Conservation (phyloP, 2,329 filamentous ascomycete genomes). For the Aspergillus sp. region DNA sequence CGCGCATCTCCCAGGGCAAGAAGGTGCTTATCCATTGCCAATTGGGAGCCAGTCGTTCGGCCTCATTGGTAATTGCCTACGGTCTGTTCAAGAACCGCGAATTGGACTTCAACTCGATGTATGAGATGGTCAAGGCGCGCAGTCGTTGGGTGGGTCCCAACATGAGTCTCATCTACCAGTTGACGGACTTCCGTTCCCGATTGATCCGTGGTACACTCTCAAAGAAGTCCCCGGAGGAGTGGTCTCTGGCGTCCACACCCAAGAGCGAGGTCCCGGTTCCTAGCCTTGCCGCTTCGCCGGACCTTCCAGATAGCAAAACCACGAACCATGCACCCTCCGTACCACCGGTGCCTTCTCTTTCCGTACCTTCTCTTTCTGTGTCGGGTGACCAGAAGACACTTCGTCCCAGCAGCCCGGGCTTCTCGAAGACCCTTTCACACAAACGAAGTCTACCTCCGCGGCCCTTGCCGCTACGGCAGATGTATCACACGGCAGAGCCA, state of each 20-base stretch:
- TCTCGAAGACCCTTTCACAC: slow-evolving; percentile 20
- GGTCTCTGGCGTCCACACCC: slow-evolving; percentile 28
- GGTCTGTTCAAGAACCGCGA: slow-evolving; percentile 58
- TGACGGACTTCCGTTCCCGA: slow-evolving; percentile 54
- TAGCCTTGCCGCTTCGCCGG: slow-evolving; percentile 6
- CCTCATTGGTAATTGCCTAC: slow-evolving; percentile 60
- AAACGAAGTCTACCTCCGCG: slow-evolving; percentile 29
- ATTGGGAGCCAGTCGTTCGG: slow-evolving; percentile 58
- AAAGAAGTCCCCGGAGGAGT: slow-evolving; percentile 27
- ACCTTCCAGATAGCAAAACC: slow-evolving; percentile 10
- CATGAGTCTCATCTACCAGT: slow-evolving; percentile 63
- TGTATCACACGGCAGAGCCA: slow-evolving; percentile 19
- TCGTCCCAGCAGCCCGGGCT: slow-evolving; percentile 18
- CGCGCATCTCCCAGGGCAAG: slow-evolving; percentile 51
- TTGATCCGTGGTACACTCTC: slow-evolving; percentile 27
- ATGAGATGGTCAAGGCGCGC: slow-evolving; percentile 56
- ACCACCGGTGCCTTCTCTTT: slow-evolving; percentile 15
- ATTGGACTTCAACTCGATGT: slow-evolving; percentile 58
- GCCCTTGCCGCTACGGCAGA: slow-evolving; percentile 34
- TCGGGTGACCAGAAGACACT: slow-evolving; percentile 19
- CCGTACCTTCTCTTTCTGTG: slow-evolving; percentile 20
- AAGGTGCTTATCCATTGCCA: slow-evolving; percentile 60
- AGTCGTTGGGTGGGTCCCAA: slow-evolving; percentile 64
- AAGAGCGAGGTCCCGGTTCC: slow-evolving; percentile 10
- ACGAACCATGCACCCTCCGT: slow-evolving; percentile 17